Conservation (phyloP, 1,139 yeast species). For the Diutina mesorugosa region DNA sequence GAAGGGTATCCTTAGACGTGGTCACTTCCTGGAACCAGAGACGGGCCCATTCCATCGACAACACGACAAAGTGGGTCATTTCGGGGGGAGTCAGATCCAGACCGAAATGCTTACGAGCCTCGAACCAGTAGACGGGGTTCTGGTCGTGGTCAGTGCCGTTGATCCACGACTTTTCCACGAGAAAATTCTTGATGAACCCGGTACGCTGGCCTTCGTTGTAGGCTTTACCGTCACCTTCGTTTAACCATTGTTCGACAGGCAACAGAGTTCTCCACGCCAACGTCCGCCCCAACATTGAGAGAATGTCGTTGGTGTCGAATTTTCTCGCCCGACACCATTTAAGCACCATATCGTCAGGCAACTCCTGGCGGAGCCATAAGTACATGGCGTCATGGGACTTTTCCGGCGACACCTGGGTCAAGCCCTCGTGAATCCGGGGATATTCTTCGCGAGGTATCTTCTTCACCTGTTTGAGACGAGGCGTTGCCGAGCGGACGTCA, state of each 20-base stretch:
- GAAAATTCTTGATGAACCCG: conserved; percentile 38
- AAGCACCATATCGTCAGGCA: conserved; percentile 42
- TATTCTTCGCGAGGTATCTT: background rate
- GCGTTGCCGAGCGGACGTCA: background rate
- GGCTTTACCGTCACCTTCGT: conserved; percentile 43
- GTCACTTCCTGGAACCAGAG: conserved; percentile 39
- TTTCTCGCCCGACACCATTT: conserved; percentile 50
- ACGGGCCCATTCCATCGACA: conserved; percentile 60
- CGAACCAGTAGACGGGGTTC: conserved; percentile 59
- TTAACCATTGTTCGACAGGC: conserved; percentile 44
- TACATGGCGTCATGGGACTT: conserved; percentile 31
- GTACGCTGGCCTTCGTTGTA: conserved; percentile 13
- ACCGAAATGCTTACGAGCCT: conserved; percentile 64
- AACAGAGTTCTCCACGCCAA: conserved; percentile 57
- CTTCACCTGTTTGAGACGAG: background rate
- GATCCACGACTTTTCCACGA: conserved; percentile 48
- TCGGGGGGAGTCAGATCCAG: conserved; percentile 58
- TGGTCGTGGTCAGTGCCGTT: conserved; percentile 52
- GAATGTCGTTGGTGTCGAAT: conserved; percentile 49
- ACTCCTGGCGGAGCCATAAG: conserved; percentile 48
- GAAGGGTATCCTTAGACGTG: conserved; percentile 39
- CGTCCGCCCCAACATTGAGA: conserved; percentile 55
- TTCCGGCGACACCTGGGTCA: background rate
- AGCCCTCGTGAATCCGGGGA: background rate
- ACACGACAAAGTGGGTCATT: conserved; percentile 50